Evolutionary conservation across 352 stramenopile species (phyloP).

Genomic region (Pythium plurisporium): DNA sequence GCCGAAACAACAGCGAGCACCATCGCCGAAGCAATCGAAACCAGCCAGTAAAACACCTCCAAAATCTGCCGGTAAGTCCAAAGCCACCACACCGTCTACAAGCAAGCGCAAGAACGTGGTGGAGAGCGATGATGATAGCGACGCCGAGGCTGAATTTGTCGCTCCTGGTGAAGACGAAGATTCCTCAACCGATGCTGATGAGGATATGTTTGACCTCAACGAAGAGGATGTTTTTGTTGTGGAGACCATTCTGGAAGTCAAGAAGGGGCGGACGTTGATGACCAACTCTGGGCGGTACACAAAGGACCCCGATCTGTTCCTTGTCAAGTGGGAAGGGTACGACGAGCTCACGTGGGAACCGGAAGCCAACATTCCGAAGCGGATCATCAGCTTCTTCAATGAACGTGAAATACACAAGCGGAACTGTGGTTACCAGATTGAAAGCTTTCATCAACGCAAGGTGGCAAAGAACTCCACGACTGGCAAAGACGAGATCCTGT

Average conservation of each 20-base stretch:
- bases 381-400: constrained; percentile 55
- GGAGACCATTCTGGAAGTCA: constrained; percentile 67
- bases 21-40: background rate
- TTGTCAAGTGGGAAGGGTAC: constrained; percentile 80
- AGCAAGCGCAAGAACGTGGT: constrained; percentile 16
- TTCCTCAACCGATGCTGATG: constrained; percentile 62
- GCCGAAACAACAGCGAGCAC: background rate
- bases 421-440: constrained; percentile 49
- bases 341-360: constrained; percentile 79
- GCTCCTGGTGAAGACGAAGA: constrained; percentile 17
- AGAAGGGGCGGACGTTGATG: constrained; percentile 42
- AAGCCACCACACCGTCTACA: background rate
- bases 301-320: constrained; percentile 65
- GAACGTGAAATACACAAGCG: constrained; percentile 47
- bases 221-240: constrained; percentile 74
- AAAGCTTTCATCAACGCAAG: constrained; percentile 42
- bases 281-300: constrained; percentile 23
- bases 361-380: constrained; percentile 58
- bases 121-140: constrained; percentile 16
- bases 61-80: background rate
- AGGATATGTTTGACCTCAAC: constrained; percentile 64
- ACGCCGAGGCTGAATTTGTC: constrained; percentile 12
- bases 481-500: constrained; percentile 49
- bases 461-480: constrained; percentile 63
- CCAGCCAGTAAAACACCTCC: background rate